These are phyloP conservation scores for Diutina siamensis DNA, from an alignment of 1,139 yeast genomes.

Conservation along the genomic window DNA sequence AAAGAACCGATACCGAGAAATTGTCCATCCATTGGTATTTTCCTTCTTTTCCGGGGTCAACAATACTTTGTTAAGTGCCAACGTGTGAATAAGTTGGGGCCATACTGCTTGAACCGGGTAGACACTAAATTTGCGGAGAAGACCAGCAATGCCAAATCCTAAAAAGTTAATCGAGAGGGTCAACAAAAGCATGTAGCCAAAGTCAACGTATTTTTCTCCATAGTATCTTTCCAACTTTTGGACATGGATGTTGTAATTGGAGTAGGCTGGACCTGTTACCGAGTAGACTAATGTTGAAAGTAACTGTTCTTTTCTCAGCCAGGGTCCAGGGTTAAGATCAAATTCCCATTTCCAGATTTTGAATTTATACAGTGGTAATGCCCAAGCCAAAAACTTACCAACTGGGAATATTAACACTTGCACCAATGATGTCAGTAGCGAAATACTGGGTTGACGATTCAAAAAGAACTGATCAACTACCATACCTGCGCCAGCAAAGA, in stretches of 20 bases:
- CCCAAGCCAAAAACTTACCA: slow-evolving; percentile 28
- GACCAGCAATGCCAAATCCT: slow-evolving; percentile 4
- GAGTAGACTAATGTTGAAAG: slow-evolving; percentile 37
- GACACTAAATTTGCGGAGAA: slow-evolving; percentile 36
- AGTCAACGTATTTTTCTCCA: slow-evolving; percentile 28
- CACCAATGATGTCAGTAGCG: slow-evolving; percentile 23
- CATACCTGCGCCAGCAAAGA: slow-evolving; percentile 47
- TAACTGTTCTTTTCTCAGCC: slow-evolving; percentile 64
- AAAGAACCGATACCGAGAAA: slow-evolving; percentile 38
- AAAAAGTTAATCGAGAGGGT: slow-evolving; percentile 20
- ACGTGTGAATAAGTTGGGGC: slow-evolving; percentile 43
- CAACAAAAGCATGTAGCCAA: slow-evolving; percentile 35
- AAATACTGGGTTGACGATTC: slow-evolving; percentile 42
- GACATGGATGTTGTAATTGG: slow-evolving; percentile 30
- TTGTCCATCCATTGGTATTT: slow-evolving; percentile 39
- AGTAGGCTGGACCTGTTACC: slow-evolving; percentile 30
- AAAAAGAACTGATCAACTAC: slow-evolving; percentile 48
- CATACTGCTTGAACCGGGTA: slow-evolving; percentile 47
- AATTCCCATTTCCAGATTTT: slow-evolving; percentile 11
- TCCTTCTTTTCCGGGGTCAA: slow-evolving; percentile 27
- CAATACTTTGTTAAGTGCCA: slow-evolving; percentile 46
- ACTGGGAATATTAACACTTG: slow-evolving; percentile 50
- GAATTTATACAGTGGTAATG: slow-evolving; percentile 39
- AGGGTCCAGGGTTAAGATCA: slow-evolving; percentile 46
- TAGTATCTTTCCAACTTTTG: slow-evolving; percentile 18